Base-by-base conservation (phyloP, 352 stramenopile genomes). In the Phytopythium oedochilum region DNA sequence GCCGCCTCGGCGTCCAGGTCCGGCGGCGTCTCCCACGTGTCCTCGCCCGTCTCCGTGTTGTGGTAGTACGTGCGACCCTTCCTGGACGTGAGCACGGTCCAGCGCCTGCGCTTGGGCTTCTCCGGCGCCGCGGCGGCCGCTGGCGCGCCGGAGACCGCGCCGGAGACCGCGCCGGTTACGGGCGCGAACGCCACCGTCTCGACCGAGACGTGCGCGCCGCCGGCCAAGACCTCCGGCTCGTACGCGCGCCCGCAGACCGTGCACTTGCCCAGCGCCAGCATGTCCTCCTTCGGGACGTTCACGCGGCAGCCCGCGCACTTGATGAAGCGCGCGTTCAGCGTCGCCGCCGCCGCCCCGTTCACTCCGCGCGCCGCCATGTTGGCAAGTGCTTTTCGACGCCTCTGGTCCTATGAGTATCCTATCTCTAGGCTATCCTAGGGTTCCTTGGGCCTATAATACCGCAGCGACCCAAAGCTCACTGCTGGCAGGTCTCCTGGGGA, bases 261-360 rank as follows among this genome's bases (percentile, higher is more conserved):
- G 53, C 79, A 89, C 51, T 76, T 66, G 28, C 79, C 73, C 50
- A 85, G 40, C 50, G 66, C 62, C 40, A 88, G 57, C 73, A 92
- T 79, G 53, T 89, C 79, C 32, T 89, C 73, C 69, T 89, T 89
- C 5, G 82, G 82, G 20, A 92, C 71, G 60, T 92, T 92, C n/a
- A 92, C 78, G 26, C 69, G 64, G 57, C 82, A 92, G 14, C 75
- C 75, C 1, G 34, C 64, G 64, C 82, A 92, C 63, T 86, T 92
- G 69, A 92, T 86, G 59, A 92, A 92, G 42, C 82, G 82, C 63
- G 75, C 75, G 59, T 86, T 92, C 38, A 91, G 59, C 57, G 76
- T 81, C 28, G 64, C 74, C 25, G 64, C 74, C 28, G 68, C 59
- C 32, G 78, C 75, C 39, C 75, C 78, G 66, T 89, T 86, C 45